These are phyloP conservation scores for Scutellaria barbata DNA, from an alignment of 257 asterid genomes.

Conservation along the genomic window DNA sequence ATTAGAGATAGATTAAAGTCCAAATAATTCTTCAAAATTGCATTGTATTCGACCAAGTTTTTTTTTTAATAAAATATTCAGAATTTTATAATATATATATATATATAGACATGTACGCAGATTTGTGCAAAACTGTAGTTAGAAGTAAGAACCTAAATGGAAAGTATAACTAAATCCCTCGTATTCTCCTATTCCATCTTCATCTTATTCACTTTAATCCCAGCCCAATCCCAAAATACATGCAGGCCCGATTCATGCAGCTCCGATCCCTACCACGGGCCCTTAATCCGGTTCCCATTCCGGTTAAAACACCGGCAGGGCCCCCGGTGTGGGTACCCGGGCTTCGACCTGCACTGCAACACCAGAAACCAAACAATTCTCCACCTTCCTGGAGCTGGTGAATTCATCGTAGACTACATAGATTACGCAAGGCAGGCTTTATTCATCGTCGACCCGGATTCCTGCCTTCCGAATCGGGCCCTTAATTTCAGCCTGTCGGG, in stretches of 20 bases:
- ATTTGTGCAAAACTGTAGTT: too few species aligned
- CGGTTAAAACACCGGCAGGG: conserved; percentile 45
- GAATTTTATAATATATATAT: too few species aligned
- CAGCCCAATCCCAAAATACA: conserved; percentile 28
- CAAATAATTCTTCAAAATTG: too few species aligned
- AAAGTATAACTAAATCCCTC: conserved; percentile 13
- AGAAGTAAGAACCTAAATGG: conserved; percentile 13
- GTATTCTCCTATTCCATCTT: conserved; percentile 23
- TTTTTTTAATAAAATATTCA: neutral
- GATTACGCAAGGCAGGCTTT: conserved; percentile 47
- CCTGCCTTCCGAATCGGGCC: conserved; percentile 52
- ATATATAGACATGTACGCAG: neutral
- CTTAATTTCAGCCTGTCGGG: conserved; percentile 43
- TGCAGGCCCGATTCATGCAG: conserved; percentile 55
- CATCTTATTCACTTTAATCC: conserved; percentile 19
- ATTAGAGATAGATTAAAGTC: neutral
- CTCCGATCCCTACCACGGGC: conserved; percentile 34
- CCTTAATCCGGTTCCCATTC: conserved; percentile 70
- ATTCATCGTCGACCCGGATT: conserved; percentile 50
- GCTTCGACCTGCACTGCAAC: conserved; percentile 71
- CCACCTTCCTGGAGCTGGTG: conserved; percentile 59
- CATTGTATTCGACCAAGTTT: too few species aligned
- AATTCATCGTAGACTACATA: conserved; percentile 52
- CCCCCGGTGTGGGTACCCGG: conserved; percentile 57
- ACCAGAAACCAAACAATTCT: conserved; percentile 46